phyloP scores from a whole-genome alignment of 2,329 filamentous ascomycete genomes.

The Colletotrichum tofieldiae region DNA sequence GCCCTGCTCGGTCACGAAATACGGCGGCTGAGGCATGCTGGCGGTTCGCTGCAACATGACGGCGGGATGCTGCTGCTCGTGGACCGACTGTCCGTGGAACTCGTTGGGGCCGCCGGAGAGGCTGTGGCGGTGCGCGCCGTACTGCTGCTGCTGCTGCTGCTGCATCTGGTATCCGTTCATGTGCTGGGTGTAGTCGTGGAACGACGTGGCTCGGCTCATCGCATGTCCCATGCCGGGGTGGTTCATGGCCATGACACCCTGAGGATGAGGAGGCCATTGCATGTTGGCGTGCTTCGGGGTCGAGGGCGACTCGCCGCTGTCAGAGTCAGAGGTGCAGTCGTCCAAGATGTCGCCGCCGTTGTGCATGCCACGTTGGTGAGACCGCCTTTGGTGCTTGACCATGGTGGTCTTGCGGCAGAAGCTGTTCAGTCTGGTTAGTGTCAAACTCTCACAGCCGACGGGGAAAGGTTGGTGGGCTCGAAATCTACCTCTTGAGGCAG shows the following conservation, averaged over 20 bases:
- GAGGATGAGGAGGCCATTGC: constrained; percentile 63
- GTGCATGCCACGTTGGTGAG: constrained; percentile 72
- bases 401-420: constrained; percentile 82
- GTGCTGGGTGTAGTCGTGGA: constrained; percentile 69
- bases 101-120: constrained; percentile 61
- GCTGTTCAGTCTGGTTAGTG: constrained; percentile 56
- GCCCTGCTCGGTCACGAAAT: constrained; percentile 74
- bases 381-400: constrained; percentile 77
- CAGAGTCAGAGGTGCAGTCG: constrained; percentile 71
- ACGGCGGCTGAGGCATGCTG: constrained; percentile 63
- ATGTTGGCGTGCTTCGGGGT: constrained; percentile 70
- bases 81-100: constrained; percentile 59
- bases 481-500: constrained; percentile 72
- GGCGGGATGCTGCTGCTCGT: constrained; percentile 59
- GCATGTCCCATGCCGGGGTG: constrained; percentile 55
- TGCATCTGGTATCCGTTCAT: constrained; percentile 62
- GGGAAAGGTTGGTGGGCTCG: neutral
- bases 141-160: constrained; percentile 54
- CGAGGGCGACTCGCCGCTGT: constrained; percentile 71
- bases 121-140: constrained; percentile 62
- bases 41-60: constrained; percentile 66
- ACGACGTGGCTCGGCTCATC: constrained; percentile 69
- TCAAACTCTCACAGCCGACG: neutral
- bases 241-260: constrained; percentile 57
- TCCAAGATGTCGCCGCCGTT: constrained; percentile 69